Base-by-base conservation (phyloP, 192 early-diverging fungal species). In the Hyaloraphidium curvatum region DNA sequence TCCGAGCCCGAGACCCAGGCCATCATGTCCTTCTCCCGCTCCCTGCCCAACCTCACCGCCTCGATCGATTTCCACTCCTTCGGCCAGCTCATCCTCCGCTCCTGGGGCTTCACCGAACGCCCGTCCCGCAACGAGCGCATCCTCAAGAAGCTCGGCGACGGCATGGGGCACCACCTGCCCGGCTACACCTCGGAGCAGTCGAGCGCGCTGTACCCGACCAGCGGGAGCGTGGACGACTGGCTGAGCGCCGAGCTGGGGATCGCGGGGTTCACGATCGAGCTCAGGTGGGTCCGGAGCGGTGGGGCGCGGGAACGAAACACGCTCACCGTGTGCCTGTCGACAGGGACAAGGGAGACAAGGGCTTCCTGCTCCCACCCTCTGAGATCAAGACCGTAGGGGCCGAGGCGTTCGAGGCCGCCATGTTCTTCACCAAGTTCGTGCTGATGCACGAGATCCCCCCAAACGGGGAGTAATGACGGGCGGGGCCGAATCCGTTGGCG, bases 51-150 rank as follows among this genome's bases (percentile, higher is more conserved):
- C 39, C 56, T 69, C n/a, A 64, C 76, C 40, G 76, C 71, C 19
- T 73, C 66, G 1, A 69, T 78, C 31, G 76, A 78, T 52, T 68
- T 75, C 30, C 76, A 78, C 55, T 69, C 70, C 21, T 78, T 70
- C 59, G 66, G 63, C 11, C 73, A 78, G 60, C 61, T 75, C 43
- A 65, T 78, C 37, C 63, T 78, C 31, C 67, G 76, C 2, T 73
- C 76, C 2, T 59, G 67, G 53, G 76, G 76, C 31, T 64, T 59
- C 60, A 59, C 58, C 13, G 52, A 50, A 0, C 37, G 27, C 3
- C 53, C 54, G 19, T 22, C 59, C 2, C 22, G 53, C 3, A 17
- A 28, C 26, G 54, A 50, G 27, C 51, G 50, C 37, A 59, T 64
- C 19, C 69, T 56, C 35, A 57, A 54, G 50, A 57, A 54, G 55